Conservation (phyloP, 2,329 filamentous ascomycete genomes). For the Rachicladosporium sp. region DNA sequence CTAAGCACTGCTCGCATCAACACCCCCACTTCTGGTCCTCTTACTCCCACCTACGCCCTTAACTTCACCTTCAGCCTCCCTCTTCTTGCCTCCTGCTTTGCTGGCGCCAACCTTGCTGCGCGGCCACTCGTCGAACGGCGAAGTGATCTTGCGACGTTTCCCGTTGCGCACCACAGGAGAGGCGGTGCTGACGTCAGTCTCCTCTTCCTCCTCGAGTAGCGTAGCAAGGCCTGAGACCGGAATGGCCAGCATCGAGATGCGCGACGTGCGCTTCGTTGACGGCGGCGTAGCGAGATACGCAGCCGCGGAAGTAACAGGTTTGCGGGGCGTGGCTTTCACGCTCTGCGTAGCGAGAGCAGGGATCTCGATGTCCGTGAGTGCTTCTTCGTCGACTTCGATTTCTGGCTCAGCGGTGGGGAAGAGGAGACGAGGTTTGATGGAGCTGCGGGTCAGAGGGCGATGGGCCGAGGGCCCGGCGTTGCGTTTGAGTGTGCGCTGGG, state of each 20-base stretch:
- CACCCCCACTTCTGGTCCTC: constrained; percentile 6
- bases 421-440: constrained; percentile 59
- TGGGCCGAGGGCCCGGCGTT: constrained; percentile 27
- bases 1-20: too few species aligned
- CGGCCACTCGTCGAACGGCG: constrained; percentile 57
- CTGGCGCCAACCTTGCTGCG: constrained; percentile 41
- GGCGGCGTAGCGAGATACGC: constrained; percentile 48
- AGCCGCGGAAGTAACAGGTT: constrained; percentile 29
- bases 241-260: constrained; percentile 40
- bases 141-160: constrained; percentile 25
- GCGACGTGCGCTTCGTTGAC: constrained; percentile 47
- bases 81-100: constrained; percentile 7
- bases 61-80: constrained; percentile 6
- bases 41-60: constrained; percentile 5
- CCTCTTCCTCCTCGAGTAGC: constrained; percentile 8
- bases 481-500: constrained; percentile 21
- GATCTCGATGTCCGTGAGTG: constrained; percentile 35
- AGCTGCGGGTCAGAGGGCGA: constrained; percentile 51
- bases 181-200: constrained; percentile 4
- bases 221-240: constrained; percentile 1
- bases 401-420: constrained; percentile 40
- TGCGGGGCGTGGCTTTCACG: constrained; percentile 15
- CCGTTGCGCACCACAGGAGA: constrained; percentile 7
- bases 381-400: constrained; percentile 24
- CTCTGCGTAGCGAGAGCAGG: constrained; percentile 1